These are phyloP conservation scores for Citrus medica DNA, from an alignment of 345 rosid genomes.

Conservation along the genomic window DNA sequence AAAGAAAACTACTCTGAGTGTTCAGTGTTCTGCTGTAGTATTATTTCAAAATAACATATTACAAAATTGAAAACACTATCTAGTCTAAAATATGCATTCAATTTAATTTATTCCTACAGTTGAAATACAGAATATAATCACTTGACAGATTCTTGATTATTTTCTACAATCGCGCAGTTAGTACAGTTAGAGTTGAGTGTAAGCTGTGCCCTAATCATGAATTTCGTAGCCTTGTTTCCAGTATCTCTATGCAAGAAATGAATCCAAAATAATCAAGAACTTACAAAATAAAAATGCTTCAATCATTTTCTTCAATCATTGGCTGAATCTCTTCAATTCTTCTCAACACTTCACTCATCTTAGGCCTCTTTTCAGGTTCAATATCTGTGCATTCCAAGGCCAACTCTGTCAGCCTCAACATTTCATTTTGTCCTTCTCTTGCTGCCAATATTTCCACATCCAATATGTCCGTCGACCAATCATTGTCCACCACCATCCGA, in stretches of 20 bases:
- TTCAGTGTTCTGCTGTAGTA: too few relatives aligned
- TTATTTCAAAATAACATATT: neutral
- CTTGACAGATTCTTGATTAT: neutral
- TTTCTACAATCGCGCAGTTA: neutral
- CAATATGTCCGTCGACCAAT: constrained; percentile 56
- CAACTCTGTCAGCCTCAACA: constrained; percentile 47
- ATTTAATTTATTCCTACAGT: neutral
- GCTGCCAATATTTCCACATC: constrained; percentile 41
- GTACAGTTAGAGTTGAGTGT: neutral
- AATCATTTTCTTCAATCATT: constrained; percentile 8
- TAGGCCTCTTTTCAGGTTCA: constrained; percentile 42
- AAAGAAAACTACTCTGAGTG: too few relatives aligned
- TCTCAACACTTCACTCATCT: constrained; percentile 33
- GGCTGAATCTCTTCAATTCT: constrained; percentile 42
- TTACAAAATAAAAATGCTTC: neutral
- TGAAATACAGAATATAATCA: neutral
- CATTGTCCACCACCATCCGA: constrained; percentile 34
- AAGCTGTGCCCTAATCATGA: neutral
- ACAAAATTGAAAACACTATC: neutral
- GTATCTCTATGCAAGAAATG: neutral
- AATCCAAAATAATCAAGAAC: neutral
- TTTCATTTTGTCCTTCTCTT: constrained; percentile 44
- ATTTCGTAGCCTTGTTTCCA: neutral
- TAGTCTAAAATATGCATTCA: neutral
- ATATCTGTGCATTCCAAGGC: constrained; percentile 49